Percentiles rank a stretch among this genome's conserved stretches.
Conservation (phyloP, 2,329 filamentous ascomycete genomes). For the Laburnicola sp. region DNA sequence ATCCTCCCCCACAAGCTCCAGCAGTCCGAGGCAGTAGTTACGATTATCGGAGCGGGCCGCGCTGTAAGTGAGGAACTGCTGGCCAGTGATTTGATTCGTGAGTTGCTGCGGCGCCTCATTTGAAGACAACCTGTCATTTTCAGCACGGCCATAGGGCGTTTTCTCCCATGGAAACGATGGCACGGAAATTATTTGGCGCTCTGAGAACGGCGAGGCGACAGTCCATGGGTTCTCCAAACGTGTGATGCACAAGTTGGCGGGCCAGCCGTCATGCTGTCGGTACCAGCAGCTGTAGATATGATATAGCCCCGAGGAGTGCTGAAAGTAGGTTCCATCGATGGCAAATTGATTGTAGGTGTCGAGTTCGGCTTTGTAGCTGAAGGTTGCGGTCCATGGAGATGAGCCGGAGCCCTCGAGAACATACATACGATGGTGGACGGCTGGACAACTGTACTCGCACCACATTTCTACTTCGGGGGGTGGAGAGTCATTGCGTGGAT, state of each 20-base stretch:
- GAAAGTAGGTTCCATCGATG: conserved; percentile 59
- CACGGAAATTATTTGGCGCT: conserved; percentile 53
- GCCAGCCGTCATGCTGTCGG: conserved; percentile 53
- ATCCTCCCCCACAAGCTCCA: conserved; percentile 54
- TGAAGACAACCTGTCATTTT: conserved; percentile 52
- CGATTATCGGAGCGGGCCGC: conserved; percentile 56
- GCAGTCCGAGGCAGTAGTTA: conserved; percentile 57
- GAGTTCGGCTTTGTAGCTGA: conserved; percentile 51
- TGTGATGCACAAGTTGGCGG: conserved; percentile 58
- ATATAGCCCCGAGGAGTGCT: conserved; percentile 44
- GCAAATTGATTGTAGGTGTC: conserved; percentile 58
- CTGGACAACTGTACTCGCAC: conserved; percentile 54
- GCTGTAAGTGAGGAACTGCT: conserved; percentile 55
- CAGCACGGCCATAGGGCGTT: conserved; percentile 53
- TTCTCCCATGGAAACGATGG: conserved; percentile 57
- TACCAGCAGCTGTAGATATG: conserved; percentile 49
- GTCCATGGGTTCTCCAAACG: conserved; percentile 54
- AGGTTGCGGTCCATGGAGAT: conserved; percentile 52
- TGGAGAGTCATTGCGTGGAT: conserved; percentile 52
- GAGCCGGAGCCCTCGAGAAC: conserved; percentile 50
- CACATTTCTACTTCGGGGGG: conserved; percentile 54
- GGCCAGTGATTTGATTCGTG: conserved; percentile 51
- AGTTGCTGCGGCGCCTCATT: conserved; percentile 58
- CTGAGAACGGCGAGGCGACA: conserved; percentile 49
- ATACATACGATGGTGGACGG: conserved; percentile 57